Conservation (phyloP, 352 stramenopile genomes). For the Thraustotheca clavata region DNA sequence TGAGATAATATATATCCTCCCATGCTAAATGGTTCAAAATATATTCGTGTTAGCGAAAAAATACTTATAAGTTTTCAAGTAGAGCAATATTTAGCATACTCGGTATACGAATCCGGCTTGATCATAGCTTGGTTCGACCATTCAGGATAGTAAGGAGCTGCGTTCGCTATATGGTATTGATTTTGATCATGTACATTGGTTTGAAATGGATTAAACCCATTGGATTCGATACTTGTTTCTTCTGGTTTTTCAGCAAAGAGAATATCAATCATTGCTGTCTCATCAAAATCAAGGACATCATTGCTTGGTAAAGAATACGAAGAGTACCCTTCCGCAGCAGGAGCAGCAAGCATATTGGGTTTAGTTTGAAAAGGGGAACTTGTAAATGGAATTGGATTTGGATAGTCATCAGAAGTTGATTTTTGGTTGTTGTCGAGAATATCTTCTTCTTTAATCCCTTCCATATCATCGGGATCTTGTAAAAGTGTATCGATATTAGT, state of each 20-base stretch:
- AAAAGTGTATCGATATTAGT: constrained; percentile 13
- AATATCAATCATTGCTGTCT: constrained; percentile 15
- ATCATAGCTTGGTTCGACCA: too few relatives aligned
- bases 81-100: too few relatives aligned
- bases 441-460: constrained; percentile 5
- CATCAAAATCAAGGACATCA: not conserved
- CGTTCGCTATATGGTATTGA: too few relatives aligned
- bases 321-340: not conserved
- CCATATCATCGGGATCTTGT: constrained; percentile 11
- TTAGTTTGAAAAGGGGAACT: not conserved
- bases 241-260: constrained; percentile 10
- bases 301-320: not conserved
- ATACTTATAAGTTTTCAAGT: too few relatives aligned
- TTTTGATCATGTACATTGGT: too few relatives aligned
- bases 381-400: not conserved
- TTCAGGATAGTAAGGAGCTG: too few relatives aligned
- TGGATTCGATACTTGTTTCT: too few relatives aligned
- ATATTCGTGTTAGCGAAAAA: too few relatives aligned
- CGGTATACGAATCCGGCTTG: too few relatives aligned
- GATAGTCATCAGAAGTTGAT: not conserved
- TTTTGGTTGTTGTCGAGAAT: constrained; percentile 3
- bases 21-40: too few relatives aligned
- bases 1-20: too few relatives aligned
- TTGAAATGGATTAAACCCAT: too few relatives aligned
- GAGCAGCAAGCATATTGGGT: not conserved